phyloP scores from a whole-genome alignment of 2,329 filamentous ascomycete species.

The Periglandula ipomoeae region DNA sequence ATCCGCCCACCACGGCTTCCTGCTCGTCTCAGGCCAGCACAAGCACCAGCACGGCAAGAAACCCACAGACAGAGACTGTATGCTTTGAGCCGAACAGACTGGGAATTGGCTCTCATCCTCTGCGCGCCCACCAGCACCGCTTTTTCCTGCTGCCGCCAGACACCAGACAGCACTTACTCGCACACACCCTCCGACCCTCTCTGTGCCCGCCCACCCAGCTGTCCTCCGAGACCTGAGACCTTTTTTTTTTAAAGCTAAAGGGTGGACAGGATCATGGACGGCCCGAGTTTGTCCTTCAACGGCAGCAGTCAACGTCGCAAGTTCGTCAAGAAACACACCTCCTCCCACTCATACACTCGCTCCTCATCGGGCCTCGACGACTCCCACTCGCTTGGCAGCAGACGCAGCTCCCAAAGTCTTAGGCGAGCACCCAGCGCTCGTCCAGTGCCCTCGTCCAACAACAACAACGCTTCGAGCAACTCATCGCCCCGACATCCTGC shows the following conservation, averaged over 20 bases:
- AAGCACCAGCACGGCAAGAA: no score
- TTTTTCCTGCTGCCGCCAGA: no score
- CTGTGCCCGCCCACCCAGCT: conserved; percentile 4
- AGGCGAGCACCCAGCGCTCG: conserved; percentile 53
- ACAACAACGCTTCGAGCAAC: conserved; percentile 41
- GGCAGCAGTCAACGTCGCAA: conserved; percentile 46
- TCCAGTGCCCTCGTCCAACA: conserved; percentile 35
- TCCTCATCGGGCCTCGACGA: conserved; percentile 46
- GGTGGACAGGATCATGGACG: conserved; percentile 35
- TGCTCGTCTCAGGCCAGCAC: no score
- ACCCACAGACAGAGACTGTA: no score
- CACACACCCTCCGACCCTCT: no score
- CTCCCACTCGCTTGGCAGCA: conserved; percentile 48
- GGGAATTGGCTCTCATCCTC: no score
- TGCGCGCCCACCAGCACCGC: no score
- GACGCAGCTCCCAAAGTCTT: conserved; percentile 55
- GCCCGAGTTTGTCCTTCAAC: conserved; percentile 32
- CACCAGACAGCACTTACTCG: no score
- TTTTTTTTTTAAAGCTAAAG: conserved; percentile 10
- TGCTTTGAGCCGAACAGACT: no score
- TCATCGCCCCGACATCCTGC: conserved; percentile 38
- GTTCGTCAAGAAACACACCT: conserved; percentile 54
- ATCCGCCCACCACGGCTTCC: no score
- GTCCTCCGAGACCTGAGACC: conserved; percentile 13
- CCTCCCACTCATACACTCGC: conserved; percentile 30